Evolutionary conservation across 1,139 yeast species (phyloP).

Genomic region (Candida anutae): DNA sequence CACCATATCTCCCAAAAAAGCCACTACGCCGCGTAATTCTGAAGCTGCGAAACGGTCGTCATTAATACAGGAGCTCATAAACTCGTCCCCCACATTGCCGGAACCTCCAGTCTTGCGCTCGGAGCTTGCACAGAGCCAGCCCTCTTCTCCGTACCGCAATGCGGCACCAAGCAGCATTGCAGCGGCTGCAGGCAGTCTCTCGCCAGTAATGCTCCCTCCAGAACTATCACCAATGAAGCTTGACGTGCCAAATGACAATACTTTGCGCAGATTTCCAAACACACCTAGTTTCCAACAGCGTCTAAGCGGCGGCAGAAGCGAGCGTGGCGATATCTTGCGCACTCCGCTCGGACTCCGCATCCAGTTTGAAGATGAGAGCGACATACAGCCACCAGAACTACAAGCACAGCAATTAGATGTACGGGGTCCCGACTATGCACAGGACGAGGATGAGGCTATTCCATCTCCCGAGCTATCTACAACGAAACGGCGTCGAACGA

Average conservation of each 20-base stretch:
- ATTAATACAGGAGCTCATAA: slow-evolving; percentile 33
- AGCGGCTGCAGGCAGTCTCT: slow-evolving; percentile 11
- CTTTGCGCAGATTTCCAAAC: slow-evolving; percentile 40
- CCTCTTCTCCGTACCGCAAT: slow-evolving; percentile 8
- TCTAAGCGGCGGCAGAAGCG: slow-evolving; percentile 9
- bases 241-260: slow-evolving; percentile 15
- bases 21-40: slow-evolving; percentile 17
- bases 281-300: slow-evolving; percentile 33
- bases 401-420: slow-evolving; percentile 18
- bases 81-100: slow-evolving; percentile 47
- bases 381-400: slow-evolving; percentile 23
- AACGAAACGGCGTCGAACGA: too few relatives aligned
- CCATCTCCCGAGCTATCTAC: slow-evolving; percentile 7
- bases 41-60: slow-evolving; percentile 32
- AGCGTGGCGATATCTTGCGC: slow-evolving; percentile 13
- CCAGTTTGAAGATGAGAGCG: slow-evolving; percentile 24
- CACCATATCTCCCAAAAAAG: slow-evolving; percentile 28
- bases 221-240: slow-evolving; percentile 13
- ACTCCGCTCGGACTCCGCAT: slow-evolving; percentile 21
- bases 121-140: slow-evolving; percentile 13
- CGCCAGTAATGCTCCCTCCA: slow-evolving; percentile 17
- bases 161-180: slow-evolving; percentile 1
- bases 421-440: slow-evolving; percentile 1
- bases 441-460: slow-evolving; percentile 13
- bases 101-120: slow-evolving; percentile 37